Conservation (phyloP, 768 basidiomycete genomes). For the Kwoniella europaea region DNA sequence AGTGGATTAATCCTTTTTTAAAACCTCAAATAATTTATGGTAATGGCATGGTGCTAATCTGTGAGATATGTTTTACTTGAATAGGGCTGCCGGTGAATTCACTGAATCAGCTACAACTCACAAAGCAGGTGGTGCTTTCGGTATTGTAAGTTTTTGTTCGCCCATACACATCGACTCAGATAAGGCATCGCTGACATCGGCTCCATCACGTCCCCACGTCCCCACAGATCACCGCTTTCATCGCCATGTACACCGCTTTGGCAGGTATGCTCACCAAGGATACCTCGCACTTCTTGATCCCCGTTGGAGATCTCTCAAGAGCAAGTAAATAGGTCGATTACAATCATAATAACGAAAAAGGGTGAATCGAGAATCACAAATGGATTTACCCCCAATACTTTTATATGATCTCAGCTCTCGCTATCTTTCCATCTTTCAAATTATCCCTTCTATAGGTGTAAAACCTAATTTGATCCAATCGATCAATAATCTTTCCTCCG, state of each 20-base stretch:
- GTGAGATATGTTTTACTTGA: background rate
- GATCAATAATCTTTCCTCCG: too few relatives aligned
- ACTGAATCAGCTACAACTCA: slow-evolving; percentile 37
- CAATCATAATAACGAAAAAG: background rate
- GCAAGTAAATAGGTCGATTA: slow-evolving; percentile 1
- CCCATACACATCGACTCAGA: too few relatives aligned
- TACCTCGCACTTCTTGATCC: slow-evolving; percentile 55
- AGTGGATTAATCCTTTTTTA: background rate
- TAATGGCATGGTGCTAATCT: too few relatives aligned
- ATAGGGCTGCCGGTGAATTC: slow-evolving; percentile 59
- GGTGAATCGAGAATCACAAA: background rate
- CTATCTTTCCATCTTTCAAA: too few relatives aligned
- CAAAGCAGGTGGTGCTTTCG: slow-evolving; percentile 59
- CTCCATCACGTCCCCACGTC: too few relatives aligned
- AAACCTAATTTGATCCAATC: too few relatives aligned
- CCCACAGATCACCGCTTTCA: slow-evolving; percentile 51
- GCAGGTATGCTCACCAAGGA: slow-evolving; percentile 59
- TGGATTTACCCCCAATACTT: too few relatives aligned
- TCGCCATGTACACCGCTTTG: slow-evolving; percentile 57
- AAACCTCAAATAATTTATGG: too few relatives aligned
- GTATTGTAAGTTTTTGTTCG: slow-evolving; percentile 46
- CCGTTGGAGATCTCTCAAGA: slow-evolving; percentile 51
- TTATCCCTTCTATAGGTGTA: too few relatives aligned
- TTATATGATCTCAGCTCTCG: too few relatives aligned
- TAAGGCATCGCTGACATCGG: too few relatives aligned